Percentiles rank a stretch among this genome's conserved stretches.
Evolutionary conservation across 805 yeast species (phyloP).

Genomic region (Spathaspora passalidarum): DNA sequence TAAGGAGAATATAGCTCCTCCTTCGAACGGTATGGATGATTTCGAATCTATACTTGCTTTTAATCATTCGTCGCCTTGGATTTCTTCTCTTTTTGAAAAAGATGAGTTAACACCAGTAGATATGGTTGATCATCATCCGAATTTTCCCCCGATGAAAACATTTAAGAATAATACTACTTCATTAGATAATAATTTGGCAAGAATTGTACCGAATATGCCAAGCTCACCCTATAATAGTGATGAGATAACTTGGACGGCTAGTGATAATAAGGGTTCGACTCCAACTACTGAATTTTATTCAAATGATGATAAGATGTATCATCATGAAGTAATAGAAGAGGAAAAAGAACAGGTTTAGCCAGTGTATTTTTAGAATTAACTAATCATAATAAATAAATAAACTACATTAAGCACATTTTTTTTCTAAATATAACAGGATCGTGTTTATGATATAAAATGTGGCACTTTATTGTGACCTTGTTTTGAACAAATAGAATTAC

Average conservation of each 20-base stretch:
- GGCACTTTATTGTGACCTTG: too few species aligned
- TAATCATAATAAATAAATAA: neutral
- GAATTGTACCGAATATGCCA: slow-evolving; percentile 32
- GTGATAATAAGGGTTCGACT: slow-evolving; percentile 18
- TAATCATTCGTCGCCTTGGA: neutral
- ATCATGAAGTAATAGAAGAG: neutral
- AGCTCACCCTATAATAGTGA: slow-evolving; percentile 34
- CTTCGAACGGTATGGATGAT: slow-evolving; percentile 16
- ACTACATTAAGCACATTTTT: too few species aligned
- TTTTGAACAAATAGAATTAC: too few species aligned
- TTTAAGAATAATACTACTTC: slow-evolving; percentile 27
- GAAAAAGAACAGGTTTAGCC: neutral
- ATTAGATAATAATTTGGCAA: slow-evolving; percentile 5
- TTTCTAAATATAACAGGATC: too few species aligned
- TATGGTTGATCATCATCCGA: slow-evolving; percentile 18
- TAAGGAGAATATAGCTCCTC: slow-evolving; percentile 28
- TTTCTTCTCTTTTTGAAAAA: neutral
- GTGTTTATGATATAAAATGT: too few species aligned
- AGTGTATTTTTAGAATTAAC: neutral
- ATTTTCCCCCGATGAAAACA: slow-evolving; percentile 28
- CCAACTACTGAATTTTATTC: slow-evolving; percentile 26
- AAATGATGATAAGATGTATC: slow-evolving; percentile 12
- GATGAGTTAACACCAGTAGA: slow-evolving; percentile 8
- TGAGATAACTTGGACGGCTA: slow-evolving; percentile 9
- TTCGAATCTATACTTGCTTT: slow-evolving; percentile 23